phyloP scores from a whole-genome alignment of 2,329 filamentous ascomycete genomes.

The Aspergillus spinulosporus region DNA sequence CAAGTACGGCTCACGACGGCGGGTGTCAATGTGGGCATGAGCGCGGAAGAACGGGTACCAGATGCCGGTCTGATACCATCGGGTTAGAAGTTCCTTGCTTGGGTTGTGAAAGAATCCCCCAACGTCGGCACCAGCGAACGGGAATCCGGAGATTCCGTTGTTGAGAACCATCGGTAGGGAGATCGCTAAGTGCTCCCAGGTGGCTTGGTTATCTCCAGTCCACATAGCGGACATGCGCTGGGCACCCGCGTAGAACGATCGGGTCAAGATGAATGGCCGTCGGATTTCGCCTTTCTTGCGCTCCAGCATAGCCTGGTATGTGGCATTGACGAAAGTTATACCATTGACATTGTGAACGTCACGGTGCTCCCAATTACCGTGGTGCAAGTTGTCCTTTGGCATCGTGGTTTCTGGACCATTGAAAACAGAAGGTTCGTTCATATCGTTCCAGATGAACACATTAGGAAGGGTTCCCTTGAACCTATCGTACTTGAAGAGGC shows the following conservation, averaged over 20 bases:
- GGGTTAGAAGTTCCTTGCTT: slow-evolving; percentile 81
- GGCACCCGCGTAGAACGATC: slow-evolving; percentile 87
- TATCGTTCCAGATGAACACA: slow-evolving; percentile 97
- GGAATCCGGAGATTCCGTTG: slow-evolving; percentile 88
- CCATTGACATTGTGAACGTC: slow-evolving; percentile 96
- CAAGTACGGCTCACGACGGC: slow-evolving; percentile 90
- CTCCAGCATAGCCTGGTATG: slow-evolving; percentile 77
- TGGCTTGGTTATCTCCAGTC: slow-evolving; percentile 96
- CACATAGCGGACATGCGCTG: slow-evolving; percentile 94
- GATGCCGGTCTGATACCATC: slow-evolving; percentile 95
- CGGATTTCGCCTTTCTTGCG: slow-evolving; percentile 83
- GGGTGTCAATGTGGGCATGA: slow-evolving; percentile 94
- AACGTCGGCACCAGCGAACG: slow-evolving; percentile 92
- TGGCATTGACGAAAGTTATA: slow-evolving; percentile 92
- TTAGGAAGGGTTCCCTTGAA: slow-evolving; percentile 88
- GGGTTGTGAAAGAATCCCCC: slow-evolving; percentile 98
- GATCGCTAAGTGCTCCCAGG: slow-evolving; percentile 85
- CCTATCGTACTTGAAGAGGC: slow-evolving; percentile 79
- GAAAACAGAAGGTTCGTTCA: slow-evolving; percentile 99
- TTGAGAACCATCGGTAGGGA: slow-evolving; percentile 91
- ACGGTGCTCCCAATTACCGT: slow-evolving; percentile 91
- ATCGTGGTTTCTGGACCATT: slow-evolving; percentile 98
- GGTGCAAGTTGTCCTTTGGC: slow-evolving; percentile 96
- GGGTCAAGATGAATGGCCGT: slow-evolving; percentile 88
- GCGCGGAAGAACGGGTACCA: slow-evolving; percentile 99